These are phyloP conservation scores for Wickerhamomyces sp. DNA, from an alignment of 1,139 yeast species.

Conservation along the genomic window DNA sequence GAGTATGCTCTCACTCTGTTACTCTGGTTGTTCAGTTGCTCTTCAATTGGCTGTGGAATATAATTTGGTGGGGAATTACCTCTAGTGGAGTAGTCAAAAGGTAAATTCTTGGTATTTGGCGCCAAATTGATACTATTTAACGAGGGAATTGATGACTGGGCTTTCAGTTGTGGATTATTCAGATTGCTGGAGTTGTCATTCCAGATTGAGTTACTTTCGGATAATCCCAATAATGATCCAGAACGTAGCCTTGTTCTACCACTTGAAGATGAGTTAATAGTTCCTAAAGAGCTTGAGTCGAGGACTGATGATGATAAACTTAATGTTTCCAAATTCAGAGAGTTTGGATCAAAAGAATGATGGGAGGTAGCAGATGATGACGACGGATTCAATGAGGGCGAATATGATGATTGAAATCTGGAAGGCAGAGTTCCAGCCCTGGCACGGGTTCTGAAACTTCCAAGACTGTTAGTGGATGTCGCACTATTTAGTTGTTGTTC, in stretches of 20 bases:
- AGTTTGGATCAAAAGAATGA: slow-evolving; percentile 16
- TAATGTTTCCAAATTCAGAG: slow-evolving; percentile 22
- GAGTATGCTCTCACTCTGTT: slow-evolving; percentile 46
- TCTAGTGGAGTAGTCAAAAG: not conserved
- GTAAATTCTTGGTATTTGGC: not conserved
- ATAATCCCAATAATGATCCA: slow-evolving; percentile 26
- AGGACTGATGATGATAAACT: slow-evolving; percentile 14
- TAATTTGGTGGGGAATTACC: not conserved
- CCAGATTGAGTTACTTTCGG: slow-evolving; percentile 28
- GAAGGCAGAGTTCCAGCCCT: slow-evolving; percentile 58
- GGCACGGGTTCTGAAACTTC: slow-evolving; percentile 37
- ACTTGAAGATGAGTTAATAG: slow-evolving; percentile 13
- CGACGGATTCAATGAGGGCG: slow-evolving; percentile 28
- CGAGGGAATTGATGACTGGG: not conserved
- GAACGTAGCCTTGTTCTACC: slow-evolving; percentile 24
- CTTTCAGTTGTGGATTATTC: slow-evolving; percentile 3
- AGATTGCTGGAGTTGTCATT: slow-evolving; percentile 9
- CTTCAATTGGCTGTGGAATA: slow-evolving; percentile 11
- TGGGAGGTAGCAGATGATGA: slow-evolving; percentile 13
- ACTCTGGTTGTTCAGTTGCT: slow-evolving; percentile 9
- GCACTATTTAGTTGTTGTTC: slow-evolving; percentile 13
- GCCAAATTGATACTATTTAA: not conserved
- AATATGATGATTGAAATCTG: slow-evolving; percentile 26
- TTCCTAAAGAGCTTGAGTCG: slow-evolving; percentile 13
- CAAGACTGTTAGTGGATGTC: slow-evolving; percentile 22